phyloP scores from a whole-genome alignment of 129 eudicot genomes.

The Saussurea involucrata region DNA sequence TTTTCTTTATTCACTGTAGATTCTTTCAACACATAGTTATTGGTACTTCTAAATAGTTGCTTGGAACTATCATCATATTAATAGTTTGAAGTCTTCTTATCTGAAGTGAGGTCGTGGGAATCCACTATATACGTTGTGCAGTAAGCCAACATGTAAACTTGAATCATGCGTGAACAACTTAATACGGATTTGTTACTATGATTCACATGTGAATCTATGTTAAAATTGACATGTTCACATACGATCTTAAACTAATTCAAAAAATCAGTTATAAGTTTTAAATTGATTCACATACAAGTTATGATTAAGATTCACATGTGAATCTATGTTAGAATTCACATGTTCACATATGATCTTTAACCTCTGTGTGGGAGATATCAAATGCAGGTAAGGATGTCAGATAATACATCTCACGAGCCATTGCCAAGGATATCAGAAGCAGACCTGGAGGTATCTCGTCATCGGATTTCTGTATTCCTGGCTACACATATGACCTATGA shows the following conservation, averaged over 20 bases:
- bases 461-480: conserved; percentile 58
- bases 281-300: no score
- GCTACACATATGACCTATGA: conserved; percentile 78
- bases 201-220: no score
- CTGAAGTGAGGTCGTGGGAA: neutral
- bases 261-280: no score
- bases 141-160: neutral
- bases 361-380: no score
- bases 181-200: no score
- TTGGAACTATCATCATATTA: neutral
- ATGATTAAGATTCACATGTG: no score
- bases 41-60: neutral
- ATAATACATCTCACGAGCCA: conserved; percentile 47
- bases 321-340: no score
- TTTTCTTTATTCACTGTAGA: neutral
- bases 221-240: no score
- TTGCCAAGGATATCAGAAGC: conserved; percentile 60
- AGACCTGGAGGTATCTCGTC: conserved; percentile 72
- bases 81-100: neutral
- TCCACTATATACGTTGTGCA: neutral
- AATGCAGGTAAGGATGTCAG: conserved; percentile 63
- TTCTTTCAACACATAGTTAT: neutral
- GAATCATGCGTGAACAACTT: neutral
- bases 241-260: no score
- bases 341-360: no score